Evolutionary conservation across 2,329 filamentous ascomycete genomes (phyloP).

Genomic region (Apiospora sp.): DNA sequence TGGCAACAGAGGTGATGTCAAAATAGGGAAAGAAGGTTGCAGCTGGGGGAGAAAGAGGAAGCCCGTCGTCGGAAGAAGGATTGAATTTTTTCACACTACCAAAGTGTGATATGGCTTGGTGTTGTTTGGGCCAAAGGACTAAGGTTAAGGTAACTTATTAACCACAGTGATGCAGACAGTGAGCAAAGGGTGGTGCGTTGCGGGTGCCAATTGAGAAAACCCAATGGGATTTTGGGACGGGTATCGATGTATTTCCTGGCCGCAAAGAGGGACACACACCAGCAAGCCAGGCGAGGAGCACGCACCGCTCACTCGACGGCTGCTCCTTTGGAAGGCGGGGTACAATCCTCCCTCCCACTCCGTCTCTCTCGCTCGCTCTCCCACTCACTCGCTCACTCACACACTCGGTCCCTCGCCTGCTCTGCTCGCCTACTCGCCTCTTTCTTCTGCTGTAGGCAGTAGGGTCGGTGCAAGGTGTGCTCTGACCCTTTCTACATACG

Average conservation of each 20-base stretch:
- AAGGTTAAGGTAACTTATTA: slow-evolving; percentile 16
- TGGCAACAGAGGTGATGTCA: slow-evolving; percentile 17
- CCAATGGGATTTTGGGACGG: slow-evolving; percentile 14
- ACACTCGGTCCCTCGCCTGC: neutral
- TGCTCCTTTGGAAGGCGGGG: slow-evolving; percentile 3
- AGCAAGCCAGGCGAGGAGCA: no score
- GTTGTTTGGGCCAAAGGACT: slow-evolving; percentile 18
- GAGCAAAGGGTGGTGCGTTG: slow-evolving; percentile 18
- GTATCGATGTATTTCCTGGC: slow-evolving; percentile 10
- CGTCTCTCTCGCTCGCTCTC: neutral
- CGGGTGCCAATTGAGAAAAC: slow-evolving; percentile 19
- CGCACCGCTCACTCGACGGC: neutral
- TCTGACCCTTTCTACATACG: slow-evolving; percentile 3
- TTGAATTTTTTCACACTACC: slow-evolving; percentile 20
- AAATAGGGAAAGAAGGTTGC: slow-evolving; percentile 22
- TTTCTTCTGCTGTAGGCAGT: neutral
- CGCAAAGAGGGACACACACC: neutral
- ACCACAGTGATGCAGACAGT: slow-evolving; percentile 14
- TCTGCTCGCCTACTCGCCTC: neutral
- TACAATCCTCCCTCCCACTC: slow-evolving; percentile 1
- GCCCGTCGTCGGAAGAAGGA: slow-evolving; percentile 16
- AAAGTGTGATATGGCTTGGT: slow-evolving; percentile 22
- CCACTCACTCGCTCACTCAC: neutral
- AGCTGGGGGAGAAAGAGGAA: neutral
- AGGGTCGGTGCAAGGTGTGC: slow-evolving; percentile 14